phyloP scores from a whole-genome alignment of 2,329 filamentous ascomycete genomes.

The Pseudocercospora crystallina region DNA sequence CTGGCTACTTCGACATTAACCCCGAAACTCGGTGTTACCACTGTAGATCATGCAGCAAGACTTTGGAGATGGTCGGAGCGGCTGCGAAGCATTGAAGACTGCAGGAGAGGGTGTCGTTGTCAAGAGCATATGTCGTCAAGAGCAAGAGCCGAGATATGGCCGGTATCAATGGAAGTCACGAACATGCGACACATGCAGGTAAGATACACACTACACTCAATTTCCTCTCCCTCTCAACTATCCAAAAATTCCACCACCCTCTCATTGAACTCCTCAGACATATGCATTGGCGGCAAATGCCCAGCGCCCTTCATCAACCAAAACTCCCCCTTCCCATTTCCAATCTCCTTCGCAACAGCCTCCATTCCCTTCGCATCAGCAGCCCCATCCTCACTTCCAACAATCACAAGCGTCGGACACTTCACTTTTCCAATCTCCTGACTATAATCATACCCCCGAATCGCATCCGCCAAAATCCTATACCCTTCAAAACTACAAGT shows the following conservation, averaged over 20 bases:
- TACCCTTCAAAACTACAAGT: conserved; percentile 28
- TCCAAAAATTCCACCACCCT: conserved; percentile 26
- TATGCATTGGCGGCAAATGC: conserved; percentile 33
- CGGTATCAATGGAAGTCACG: too few relatives aligned
- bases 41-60: too few relatives aligned
- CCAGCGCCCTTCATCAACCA: conserved; percentile 28
- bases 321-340: conserved; percentile 15
- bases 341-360: conserved; percentile 23
- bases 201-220: too few relatives aligned
- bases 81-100: too few relatives aligned
- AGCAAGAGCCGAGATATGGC: too few relatives aligned
- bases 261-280: conserved; percentile 25
- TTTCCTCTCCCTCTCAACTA: too few relatives aligned
- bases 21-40: too few relatives aligned
- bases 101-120: too few relatives aligned
- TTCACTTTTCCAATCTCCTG: conserved; percentile 13
- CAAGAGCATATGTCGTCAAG: too few relatives aligned
- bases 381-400: conserved; percentile 27
- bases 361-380: conserved; percentile 20
- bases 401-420: conserved; percentile 25
- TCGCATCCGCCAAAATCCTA: conserved; percentile 28
- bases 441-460: conserved; percentile 30
- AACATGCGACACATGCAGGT: too few relatives aligned
- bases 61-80: too few relatives aligned
- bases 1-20: too few relatives aligned